Evolutionary conservation across 2,329 filamentous ascomycete species (phyloP).

Genomic region (Trichoderma breve): DNA sequence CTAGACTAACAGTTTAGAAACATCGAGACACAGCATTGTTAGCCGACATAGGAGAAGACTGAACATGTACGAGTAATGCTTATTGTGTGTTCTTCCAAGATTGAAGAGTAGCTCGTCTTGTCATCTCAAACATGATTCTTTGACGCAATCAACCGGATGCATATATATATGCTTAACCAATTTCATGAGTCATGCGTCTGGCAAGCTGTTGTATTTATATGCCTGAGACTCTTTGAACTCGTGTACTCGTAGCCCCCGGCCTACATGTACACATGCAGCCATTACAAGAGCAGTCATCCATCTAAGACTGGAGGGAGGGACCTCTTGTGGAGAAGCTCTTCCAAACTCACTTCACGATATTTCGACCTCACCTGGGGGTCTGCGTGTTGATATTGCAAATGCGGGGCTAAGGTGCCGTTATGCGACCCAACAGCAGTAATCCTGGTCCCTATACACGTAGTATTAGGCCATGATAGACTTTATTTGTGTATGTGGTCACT

Average conservation of each 20-base stretch:
- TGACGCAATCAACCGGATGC: neutral
- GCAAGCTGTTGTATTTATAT: neutral
- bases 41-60: neutral
- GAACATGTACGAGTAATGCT: neutral
- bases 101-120: neutral
- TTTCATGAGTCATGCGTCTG: neutral
- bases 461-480: too few species aligned
- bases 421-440: too few species aligned
- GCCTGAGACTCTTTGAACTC: neutral
- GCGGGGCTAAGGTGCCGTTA: too few species aligned
- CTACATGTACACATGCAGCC: neutral
- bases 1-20: neutral
- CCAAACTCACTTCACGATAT: neutral
- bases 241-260: neutral
- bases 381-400: too few species aligned
- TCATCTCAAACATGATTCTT: neutral
- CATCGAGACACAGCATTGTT: neutral
- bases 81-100: neutral
- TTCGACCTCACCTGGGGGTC: too few species aligned
- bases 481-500: too few species aligned
- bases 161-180: neutral
- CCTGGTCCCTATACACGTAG: too few species aligned
- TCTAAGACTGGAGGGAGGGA: neutral
- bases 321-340: neutral
- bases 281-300: neutral